A percentile compares a stretch with the other conserved stretches of the same genome.
phyloP scores from a whole-genome alignment of 805 yeast genomes.

The Ogataea henricii region DNA sequence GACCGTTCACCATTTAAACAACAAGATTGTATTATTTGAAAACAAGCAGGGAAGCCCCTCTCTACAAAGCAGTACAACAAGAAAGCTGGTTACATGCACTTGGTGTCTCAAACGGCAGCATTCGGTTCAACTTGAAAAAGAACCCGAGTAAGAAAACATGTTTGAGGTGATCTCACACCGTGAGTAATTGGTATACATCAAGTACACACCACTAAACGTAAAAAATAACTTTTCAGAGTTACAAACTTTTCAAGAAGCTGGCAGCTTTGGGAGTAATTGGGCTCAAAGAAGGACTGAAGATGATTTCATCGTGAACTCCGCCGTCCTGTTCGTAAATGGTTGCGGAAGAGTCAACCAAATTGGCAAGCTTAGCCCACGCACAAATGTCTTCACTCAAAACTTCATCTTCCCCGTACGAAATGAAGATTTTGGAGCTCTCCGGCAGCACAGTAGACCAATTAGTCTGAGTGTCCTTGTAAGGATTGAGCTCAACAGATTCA shows the following conservation, averaged over 20 bases:
- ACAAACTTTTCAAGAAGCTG: neutral
- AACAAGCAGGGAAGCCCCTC: no score
- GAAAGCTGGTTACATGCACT: no score
- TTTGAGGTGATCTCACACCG: no score
- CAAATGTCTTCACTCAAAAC: constrained; percentile 9
- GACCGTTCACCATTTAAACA: no score
- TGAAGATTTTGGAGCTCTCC: neutral
- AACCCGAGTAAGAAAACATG: no score
- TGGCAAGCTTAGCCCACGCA: constrained; percentile 3
- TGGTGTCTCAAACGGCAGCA: no score
- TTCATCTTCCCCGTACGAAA: constrained; percentile 8
- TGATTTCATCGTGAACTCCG: constrained; percentile 10
- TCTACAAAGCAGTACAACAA: no score
- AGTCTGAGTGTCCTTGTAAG: constrained; percentile 7
- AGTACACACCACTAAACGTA: no score
- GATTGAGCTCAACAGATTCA: constrained; percentile 8
- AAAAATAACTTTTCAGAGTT: neutral
- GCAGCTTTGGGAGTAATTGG: neutral
- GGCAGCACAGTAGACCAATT: constrained; percentile 8
- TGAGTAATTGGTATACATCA: no score
- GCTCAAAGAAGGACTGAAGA: constrained; percentile 4
- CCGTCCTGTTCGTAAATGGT: constrained; percentile 5
- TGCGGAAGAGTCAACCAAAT: neutral
- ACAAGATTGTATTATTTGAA: no score
- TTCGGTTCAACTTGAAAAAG: no score